Conservation (phyloP, 2,329 filamentous ascomycete genomes). For the Calonectria montana region DNA sequence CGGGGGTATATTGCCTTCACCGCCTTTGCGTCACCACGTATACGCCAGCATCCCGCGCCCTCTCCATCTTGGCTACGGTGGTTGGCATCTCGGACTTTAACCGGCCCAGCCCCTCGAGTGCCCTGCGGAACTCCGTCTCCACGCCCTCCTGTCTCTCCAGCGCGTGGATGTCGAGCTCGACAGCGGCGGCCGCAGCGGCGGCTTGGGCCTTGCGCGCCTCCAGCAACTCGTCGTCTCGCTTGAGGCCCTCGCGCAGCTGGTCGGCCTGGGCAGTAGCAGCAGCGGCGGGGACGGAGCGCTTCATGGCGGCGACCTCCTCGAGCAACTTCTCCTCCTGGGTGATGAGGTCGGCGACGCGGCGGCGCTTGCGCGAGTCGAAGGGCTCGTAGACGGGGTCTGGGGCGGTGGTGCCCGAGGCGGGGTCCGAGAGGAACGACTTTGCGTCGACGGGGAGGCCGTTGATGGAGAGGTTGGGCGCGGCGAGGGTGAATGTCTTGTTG, state of each 20-base stretch:
- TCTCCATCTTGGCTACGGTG: slow-evolving; percentile 73
- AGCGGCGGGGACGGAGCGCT: slow-evolving; percentile 61
- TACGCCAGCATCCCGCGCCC: slow-evolving; percentile 68
- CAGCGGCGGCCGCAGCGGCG: slow-evolving; percentile 32
- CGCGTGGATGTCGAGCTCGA: slow-evolving; percentile 44
- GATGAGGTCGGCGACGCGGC: slow-evolving; percentile 69
- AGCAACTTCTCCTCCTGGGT: slow-evolving; percentile 73
- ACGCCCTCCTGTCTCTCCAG: slow-evolving; percentile 58
- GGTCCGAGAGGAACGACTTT: slow-evolving; percentile 49
- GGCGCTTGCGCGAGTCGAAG: slow-evolving; percentile 69
- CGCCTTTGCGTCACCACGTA: slow-evolving; percentile 60
- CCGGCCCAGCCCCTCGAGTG: slow-evolving; percentile 62
- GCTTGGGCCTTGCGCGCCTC: slow-evolving; percentile 40
- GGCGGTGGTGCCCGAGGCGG: slow-evolving; percentile 28
- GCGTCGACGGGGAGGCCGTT: slow-evolving; percentile 67
- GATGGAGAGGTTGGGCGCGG: slow-evolving; percentile 70
- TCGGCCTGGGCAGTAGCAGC: slow-evolving; percentile 58
- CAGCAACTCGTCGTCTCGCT: slow-evolving; percentile 61
- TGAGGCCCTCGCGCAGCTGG: slow-evolving; percentile 52
- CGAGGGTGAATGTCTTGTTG: slow-evolving; percentile 67
- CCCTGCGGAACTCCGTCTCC: slow-evolving; percentile 58
- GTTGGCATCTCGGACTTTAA: slow-evolving; percentile 71
- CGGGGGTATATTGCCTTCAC: slow-evolving; percentile 37
- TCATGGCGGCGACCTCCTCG: slow-evolving; percentile 71
- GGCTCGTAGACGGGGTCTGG: slow-evolving; percentile 63